Evolutionary conservation across 2,329 filamentous ascomycete species (phyloP).

Genomic region (Knoxdaviesia proteae): DNA sequence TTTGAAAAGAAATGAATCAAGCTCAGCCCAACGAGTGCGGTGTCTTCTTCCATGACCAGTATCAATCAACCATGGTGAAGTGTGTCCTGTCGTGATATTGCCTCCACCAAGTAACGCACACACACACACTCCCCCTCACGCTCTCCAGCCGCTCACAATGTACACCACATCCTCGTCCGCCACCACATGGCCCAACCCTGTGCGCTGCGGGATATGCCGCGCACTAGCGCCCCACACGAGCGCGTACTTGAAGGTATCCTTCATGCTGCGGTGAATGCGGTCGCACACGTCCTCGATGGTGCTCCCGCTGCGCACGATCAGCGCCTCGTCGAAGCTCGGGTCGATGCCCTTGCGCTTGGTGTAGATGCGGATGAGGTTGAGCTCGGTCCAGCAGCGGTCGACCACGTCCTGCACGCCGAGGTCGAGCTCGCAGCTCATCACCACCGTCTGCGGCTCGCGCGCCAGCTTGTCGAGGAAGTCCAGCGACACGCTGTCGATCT

Average conservation of each 20-base stretch:
- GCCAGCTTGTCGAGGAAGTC: conserved; percentile 86
- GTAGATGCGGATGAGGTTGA: conserved; percentile 78
- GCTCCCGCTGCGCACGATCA: conserved; percentile 77
- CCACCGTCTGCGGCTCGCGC: conserved; percentile 77
- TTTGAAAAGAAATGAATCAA: too few relatives aligned
- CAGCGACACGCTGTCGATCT: conserved; percentile 86
- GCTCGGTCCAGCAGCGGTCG: conserved; percentile 84
- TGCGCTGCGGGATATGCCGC: conserved; percentile 80
- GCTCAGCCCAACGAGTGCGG: too few relatives aligned
- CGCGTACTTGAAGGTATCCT: conserved; percentile 98
- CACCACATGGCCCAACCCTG: conserved; percentile 68
- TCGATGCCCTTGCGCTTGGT: conserved; percentile 90
- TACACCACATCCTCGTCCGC: conserved; percentile 48
- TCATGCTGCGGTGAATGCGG: conserved; percentile 76
- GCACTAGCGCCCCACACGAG: conserved; percentile 95
- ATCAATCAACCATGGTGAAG: too few relatives aligned
- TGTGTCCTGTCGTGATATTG: too few relatives aligned
- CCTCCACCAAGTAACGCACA: too few relatives aligned
- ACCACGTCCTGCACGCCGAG: conserved; percentile 85
- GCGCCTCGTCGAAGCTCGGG: conserved; percentile 71
- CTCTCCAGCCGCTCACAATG: conserved; percentile 43
- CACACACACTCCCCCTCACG: conserved; percentile 16
- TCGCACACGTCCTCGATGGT: conserved; percentile 96
- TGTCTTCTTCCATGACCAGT: too few relatives aligned
- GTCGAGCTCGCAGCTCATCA: conserved; percentile 95